phyloP scores from a whole-genome alignment of 73 alveolate species.

The Tetrahymena elliotti region DNA sequence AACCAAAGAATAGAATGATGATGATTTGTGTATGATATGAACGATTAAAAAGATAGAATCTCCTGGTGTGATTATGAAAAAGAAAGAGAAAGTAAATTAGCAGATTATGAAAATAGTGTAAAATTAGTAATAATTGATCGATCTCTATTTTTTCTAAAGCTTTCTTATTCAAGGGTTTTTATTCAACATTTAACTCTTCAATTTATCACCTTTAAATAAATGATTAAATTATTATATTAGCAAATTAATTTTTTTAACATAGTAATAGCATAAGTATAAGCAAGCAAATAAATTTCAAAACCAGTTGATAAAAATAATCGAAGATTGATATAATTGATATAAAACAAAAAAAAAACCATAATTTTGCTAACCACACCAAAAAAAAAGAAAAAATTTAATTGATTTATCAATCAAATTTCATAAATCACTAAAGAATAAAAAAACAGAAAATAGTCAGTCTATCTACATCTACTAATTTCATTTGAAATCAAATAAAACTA shows the following conservation, averaged over 20 bases:
- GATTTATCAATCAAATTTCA: not conserved
- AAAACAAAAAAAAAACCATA: not conserved
- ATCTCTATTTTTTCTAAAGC: not conserved
- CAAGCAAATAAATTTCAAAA: not conserved
- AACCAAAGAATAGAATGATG: not conserved
- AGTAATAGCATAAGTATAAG: not conserved
- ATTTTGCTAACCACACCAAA: not conserved
- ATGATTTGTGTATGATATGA: not conserved
- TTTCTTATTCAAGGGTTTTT: not conserved
- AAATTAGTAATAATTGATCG: not conserved
- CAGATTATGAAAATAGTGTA: not conserved
- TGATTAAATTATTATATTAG: not conserved
- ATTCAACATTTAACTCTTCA: not conserved
- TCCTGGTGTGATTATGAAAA: not conserved
- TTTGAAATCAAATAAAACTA: not conserved
- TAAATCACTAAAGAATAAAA: not conserved
- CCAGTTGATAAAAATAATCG: not conserved
- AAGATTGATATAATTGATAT: not conserved
- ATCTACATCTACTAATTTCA: not conserved
- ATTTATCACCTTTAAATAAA: not conserved
- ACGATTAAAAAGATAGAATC: not conserved
- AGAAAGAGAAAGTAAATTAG: not conserved
- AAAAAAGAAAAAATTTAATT: not conserved
- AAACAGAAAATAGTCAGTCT: not conserved
- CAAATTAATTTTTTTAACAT: not conserved